Evolutionary conservation across 1,284 basidiomycete genomes (phyloP).

Genomic region (Rhodotorula sp.): DNA sequence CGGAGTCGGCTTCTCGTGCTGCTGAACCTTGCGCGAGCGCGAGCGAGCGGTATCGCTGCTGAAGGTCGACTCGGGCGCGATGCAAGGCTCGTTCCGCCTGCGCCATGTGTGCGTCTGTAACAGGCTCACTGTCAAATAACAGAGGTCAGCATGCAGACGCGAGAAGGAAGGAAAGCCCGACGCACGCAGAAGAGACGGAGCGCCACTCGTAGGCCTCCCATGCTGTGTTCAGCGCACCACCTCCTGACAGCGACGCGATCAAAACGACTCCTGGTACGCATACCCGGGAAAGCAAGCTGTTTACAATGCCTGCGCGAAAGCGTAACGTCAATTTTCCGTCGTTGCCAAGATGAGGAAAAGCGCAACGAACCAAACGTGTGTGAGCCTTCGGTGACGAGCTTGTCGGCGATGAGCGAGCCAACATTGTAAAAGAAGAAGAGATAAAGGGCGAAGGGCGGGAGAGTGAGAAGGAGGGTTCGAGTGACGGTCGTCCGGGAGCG

Average conservation of each 20-base stretch:
- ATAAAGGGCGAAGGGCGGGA: conserved; percentile 44
- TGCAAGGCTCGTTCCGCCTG: conserved; percentile 43
- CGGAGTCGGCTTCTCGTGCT: conserved; percentile 30
- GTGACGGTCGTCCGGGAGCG: conserved; percentile 32
- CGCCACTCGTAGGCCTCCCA: conserved; percentile 52
- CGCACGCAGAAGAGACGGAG: conserved; percentile 43
- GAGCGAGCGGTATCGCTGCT: conserved; percentile 31
- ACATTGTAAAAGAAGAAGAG: conserved; percentile 44
- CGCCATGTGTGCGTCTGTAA: conserved; percentile 44
- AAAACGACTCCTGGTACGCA: conserved; percentile 51
- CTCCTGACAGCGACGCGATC: conserved; percentile 52
- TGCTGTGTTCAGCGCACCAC: conserved; percentile 51
- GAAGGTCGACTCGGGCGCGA: conserved; percentile 43
- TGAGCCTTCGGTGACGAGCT: conserved; percentile 43
- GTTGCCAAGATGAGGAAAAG: accelerated
- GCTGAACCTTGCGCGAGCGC: conserved; percentile 30
- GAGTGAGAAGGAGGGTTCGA: conserved; percentile 41
- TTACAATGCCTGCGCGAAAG: conserved; percentile 41
- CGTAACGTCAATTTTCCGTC: background rate
- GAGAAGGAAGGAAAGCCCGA: background rate
- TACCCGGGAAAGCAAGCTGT: conserved; percentile 46
- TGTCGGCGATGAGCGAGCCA: conserved; percentile 41
- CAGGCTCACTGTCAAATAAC: conserved; percentile 35
- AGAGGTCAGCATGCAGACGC: conserved; percentile 3
- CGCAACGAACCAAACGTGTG: conserved; percentile 40